Evolutionary conservation across 768 basidiomycete genomes (phyloP).

Genomic region (Pleurotus pulmonarius): DNA sequence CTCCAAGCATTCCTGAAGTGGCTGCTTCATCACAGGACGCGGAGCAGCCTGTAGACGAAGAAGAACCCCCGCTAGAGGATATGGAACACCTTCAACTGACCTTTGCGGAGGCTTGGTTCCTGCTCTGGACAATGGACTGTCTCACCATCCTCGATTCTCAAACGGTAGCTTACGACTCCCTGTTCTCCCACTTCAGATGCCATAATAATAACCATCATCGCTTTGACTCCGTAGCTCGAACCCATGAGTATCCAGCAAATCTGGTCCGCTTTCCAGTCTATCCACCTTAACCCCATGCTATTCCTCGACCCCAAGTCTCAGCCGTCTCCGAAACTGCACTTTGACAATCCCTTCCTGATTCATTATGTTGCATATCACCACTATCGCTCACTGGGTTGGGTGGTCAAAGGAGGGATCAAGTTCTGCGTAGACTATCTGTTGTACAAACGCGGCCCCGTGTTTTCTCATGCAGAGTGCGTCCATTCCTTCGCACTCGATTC

Average conservation of each 20-base stretch:
- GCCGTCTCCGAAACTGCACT: constrained; percentile 35
- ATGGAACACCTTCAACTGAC: constrained; percentile 91
- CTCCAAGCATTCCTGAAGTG: constrained; percentile 11
- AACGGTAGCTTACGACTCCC: constrained; percentile 44
- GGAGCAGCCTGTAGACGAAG: constrained; percentile 30
- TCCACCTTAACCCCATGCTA: constrained; percentile 40
- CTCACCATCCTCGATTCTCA: constrained; percentile 63
- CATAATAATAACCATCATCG: not conserved
- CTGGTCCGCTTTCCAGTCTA: constrained; percentile 62
- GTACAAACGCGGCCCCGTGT: constrained; percentile 93
- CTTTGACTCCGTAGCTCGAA: constrained; percentile 35
- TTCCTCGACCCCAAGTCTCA: constrained; percentile 17
- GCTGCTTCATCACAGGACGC: constrained; percentile 25
- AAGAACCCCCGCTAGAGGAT: constrained; percentile 59
- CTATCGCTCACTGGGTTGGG: constrained; percentile 95
- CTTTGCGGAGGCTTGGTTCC: constrained; percentile 85
- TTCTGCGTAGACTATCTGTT: constrained; percentile 95
- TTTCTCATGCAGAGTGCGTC: constrained; percentile 90
- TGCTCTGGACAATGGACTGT: constrained; percentile 82
- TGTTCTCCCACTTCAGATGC: not conserved
- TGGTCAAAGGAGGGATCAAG: constrained; percentile 93
- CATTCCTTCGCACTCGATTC: not conserved
- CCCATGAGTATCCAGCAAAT: constrained; percentile 53
- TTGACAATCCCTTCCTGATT: constrained; percentile 91
- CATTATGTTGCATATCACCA: constrained; percentile 92